Evolutionary conservation across 345 rosid species (phyloP).

Genomic region (Eucalyptus virginea): DNA sequence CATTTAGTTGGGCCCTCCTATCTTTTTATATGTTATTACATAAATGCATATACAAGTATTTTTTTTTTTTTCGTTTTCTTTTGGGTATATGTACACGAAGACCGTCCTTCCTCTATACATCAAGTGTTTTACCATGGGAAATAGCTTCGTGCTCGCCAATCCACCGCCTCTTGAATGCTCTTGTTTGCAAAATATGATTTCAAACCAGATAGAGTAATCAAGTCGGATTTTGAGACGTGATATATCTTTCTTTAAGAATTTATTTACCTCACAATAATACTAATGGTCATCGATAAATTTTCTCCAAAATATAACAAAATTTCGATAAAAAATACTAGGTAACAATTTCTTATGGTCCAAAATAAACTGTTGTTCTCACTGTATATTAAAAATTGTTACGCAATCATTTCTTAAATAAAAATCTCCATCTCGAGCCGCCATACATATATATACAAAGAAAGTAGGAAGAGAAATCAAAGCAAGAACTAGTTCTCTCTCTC

Average conservation of each 20-base stretch:
- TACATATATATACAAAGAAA: not conserved
- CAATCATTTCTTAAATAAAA: not conserved
- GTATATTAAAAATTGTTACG: fast-evolving
- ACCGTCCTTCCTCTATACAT: no score
- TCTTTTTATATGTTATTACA: not conserved
- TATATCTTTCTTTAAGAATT: fast-evolving
- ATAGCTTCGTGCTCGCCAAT: not conserved
- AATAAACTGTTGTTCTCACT: fast-evolving
- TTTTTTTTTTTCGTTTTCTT: no score
- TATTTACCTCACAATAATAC: fast-evolving
- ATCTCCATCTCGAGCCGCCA: not conserved
- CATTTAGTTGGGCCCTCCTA: not conserved
- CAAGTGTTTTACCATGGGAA: not conserved
- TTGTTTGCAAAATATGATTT: no score
- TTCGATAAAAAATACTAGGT: fast-evolving
- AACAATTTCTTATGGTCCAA: fast-evolving
- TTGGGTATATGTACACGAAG: not conserved
- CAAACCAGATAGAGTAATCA: fast-evolving
- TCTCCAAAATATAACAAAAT: no score
- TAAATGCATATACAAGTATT: not conserved
- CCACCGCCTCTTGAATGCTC: not conserved
- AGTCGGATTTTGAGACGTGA: fast-evolving
- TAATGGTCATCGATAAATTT: no score
- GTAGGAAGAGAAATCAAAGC: not conserved
- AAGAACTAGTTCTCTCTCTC: not conserved